Base-by-base conservation (phyloP, 192 early-diverging fungal genomes). In the Coemansia sp. region DNA sequence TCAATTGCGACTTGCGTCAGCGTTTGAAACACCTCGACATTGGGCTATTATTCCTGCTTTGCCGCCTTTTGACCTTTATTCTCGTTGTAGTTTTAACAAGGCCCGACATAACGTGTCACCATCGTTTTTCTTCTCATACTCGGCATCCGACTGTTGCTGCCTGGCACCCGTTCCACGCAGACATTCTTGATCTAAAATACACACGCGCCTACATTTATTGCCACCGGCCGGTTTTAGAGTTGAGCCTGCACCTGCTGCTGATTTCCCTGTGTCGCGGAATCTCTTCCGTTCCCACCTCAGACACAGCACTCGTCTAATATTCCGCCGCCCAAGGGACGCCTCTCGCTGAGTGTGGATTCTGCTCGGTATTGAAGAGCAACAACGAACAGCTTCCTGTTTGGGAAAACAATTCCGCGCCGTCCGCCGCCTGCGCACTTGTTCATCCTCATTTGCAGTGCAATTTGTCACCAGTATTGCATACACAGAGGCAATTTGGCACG, bases 201-300 rank as follows among this genome's bases (percentile, higher is more conserved):
- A 52, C 50, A 39, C 50, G 36, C 36, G 29, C 38, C 15, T 30
- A 41, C 38, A 42, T 53, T 53, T 41, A 53, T 42, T 53, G 28
- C 17, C 27, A 27, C 14, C 34, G 31, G 15, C 17, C 12, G 5
- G 10, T 50, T 50, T 50, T 5, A 39, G 17, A 39, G 6, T 39
- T 39, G 11, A n/a, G 4, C 3, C 19, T 47, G 45, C 45, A 47
- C 26, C 6, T 47, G 6, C n/a, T 46, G 44, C 44, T 46, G 27
- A 29, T 47, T 47, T 47, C n/a, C n/a, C n/a, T n/a, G n/a, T n/a
- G n/a, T n/a, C n/a, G n/a, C n/a, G n/a, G n/a, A n/a, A n/a, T 47
- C 28, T 7, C 20, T 26, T 30, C n/a, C 42, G 39, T 53, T 53
- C 52, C 52, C 39, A 53, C 42, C 39, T 53, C 22, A 39, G n/a